Evolutionary conservation across 768 basidiomycete genomes (phyloP).

Genomic region (Pleurotus platypus): DNA sequence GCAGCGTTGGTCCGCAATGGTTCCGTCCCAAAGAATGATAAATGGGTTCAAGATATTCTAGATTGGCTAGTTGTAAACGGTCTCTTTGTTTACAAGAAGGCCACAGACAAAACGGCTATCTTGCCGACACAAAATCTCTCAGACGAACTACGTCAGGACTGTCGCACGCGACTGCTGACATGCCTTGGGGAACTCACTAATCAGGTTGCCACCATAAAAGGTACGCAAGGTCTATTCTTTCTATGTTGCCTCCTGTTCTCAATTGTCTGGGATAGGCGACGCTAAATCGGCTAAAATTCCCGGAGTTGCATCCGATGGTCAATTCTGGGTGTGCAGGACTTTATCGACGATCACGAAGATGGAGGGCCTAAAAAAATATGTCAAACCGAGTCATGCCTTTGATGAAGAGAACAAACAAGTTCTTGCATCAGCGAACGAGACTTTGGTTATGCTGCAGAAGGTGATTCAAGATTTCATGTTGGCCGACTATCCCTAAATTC

Average conservation of each 20-base stretch:
- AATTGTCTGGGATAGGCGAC: constrained; percentile 22
- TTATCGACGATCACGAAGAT: constrained; percentile 52
- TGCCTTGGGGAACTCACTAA: constrained; percentile 73
- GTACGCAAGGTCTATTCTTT: background rate
- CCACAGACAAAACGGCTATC: constrained; percentile 57
- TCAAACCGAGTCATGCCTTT: constrained; percentile 42
- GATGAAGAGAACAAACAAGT: constrained; percentile 54
- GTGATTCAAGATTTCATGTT: constrained; percentile 24
- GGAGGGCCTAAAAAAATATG: constrained; percentile 69
- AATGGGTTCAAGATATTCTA: constrained; percentile 70
- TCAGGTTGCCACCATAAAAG: constrained; percentile 35
- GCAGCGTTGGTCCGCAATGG: constrained; percentile 74
- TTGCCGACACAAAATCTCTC: constrained; percentile 69
- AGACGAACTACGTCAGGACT: constrained; percentile 62
- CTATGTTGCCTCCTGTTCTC: background rate
- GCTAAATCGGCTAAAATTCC: constrained; percentile 52
- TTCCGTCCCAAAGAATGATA: constrained; percentile 74
- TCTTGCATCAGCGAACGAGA: constrained; percentile 40
- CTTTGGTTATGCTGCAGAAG: constrained; percentile 37
- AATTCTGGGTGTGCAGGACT: constrained; percentile 75
- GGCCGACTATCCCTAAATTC: background rate
- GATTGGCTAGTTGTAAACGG: constrained; percentile 84
- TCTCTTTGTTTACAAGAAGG: constrained; percentile 73
- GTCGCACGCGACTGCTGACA: constrained; percentile 65
- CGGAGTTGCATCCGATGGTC: constrained; percentile 66